Evolutionary conservation across 2,329 filamentous ascomycete genomes (phyloP).

Genomic region (Aspergillus costaricaensis): DNA sequence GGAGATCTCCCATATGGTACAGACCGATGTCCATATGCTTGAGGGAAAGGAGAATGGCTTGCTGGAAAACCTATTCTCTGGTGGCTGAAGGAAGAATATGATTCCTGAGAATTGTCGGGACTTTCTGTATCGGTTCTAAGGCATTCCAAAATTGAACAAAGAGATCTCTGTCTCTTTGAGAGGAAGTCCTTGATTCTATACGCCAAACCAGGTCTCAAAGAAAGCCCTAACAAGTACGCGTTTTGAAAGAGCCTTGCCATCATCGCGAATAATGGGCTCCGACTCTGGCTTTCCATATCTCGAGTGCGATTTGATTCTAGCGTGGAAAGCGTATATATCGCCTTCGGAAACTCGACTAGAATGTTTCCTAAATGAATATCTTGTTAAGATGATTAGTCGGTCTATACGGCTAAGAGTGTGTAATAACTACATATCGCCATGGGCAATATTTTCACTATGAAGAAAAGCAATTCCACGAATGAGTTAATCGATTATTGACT

Average conservation of each 20-base stretch:
- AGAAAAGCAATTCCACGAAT: conserved; percentile 25
- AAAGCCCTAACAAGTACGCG: conserved; percentile 22
- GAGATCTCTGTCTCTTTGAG: not conserved
- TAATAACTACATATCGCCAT: conserved; percentile 22
- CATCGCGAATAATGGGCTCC: conserved; percentile 25
- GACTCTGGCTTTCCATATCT: conserved; percentile 24
- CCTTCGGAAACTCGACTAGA: conserved; percentile 22
- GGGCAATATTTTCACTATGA: conserved; percentile 27
- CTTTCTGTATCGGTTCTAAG: not conserved
- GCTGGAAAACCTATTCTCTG: no score
- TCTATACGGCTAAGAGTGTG: not conserved
- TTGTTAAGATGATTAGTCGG: conserved; percentile 13
- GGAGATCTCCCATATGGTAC: no score
- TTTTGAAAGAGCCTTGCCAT: conserved; percentile 21
- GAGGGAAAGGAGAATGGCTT: no score
- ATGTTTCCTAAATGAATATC: conserved; percentile 31
- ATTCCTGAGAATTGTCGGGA: not conserved
- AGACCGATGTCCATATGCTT: no score
- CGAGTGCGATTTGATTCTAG: conserved; percentile 25
- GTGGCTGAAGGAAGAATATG: no score
- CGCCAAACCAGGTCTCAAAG: not conserved
- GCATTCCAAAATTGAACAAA: not conserved
- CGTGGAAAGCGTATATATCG: conserved; percentile 23
- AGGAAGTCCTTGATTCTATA: not conserved
- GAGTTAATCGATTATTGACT: conserved; percentile 27